Percentiles rank a stretch among this genome's conserved stretches.
These are phyloP conservation scores for Bruguiera gymnorhiza DNA, from an alignment of 345 rosid species.

Conservation along the genomic window DNA sequence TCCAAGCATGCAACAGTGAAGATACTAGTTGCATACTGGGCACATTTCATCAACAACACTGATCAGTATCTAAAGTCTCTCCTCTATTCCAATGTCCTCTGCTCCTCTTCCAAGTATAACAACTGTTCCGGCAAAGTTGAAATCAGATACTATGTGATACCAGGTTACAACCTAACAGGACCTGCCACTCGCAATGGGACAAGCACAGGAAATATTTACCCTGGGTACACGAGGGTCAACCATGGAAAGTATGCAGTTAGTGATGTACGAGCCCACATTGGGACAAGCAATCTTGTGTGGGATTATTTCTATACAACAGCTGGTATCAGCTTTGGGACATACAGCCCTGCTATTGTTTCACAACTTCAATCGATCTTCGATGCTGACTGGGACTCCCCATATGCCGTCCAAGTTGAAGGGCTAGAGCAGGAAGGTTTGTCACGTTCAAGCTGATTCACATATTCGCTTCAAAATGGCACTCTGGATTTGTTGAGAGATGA, in stretches of 20 bases:
- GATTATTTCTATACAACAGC: slow-evolving; percentile 85
- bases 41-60: slow-evolving; percentile 59
- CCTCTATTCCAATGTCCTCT: slow-evolving; percentile 67
- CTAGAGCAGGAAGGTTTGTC: slow-evolving; percentile 16
- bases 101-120: slow-evolving; percentile 60
- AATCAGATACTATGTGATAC: slow-evolving; percentile 71
- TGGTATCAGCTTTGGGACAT: slow-evolving; percentile 77
- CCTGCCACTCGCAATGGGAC: slow-evolving; percentile 48
- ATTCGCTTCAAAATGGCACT: too few relatives aligned
- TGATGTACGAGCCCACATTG: slow-evolving; percentile 64
- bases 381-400: slow-evolving; percentile 80
- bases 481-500: too few relatives aligned
- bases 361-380: slow-evolving; percentile 78
- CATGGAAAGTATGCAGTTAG: slow-evolving; percentile 82
- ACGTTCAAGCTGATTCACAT: slow-evolving; percentile 26
- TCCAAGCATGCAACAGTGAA: slow-evolving; percentile 78
- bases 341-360: slow-evolving; percentile 51
- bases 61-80: slow-evolving; percentile 66
- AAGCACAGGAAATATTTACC: slow-evolving; percentile 61
- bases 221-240: slow-evolving; percentile 63
- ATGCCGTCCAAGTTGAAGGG: slow-evolving; percentile 55
- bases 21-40: slow-evolving; percentile 75
- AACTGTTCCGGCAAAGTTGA: slow-evolving; percentile 65
- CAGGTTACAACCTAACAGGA: slow-evolving; percentile 78
- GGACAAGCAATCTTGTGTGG: slow-evolving; percentile 83